Conservation (phyloP, 139 green algal genomes). For the Nannochloris sp. region DNA sequence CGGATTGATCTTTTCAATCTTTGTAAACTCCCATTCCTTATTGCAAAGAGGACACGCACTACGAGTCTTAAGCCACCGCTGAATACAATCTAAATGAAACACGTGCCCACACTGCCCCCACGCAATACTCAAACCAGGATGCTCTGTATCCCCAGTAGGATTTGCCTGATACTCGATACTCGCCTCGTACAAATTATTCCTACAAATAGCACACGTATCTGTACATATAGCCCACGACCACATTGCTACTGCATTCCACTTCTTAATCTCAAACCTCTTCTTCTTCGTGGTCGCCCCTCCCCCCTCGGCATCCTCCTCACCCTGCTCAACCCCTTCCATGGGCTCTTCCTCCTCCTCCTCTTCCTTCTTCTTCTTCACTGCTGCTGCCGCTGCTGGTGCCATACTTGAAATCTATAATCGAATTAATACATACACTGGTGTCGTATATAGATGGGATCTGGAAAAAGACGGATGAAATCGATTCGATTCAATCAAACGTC, state of each 20-base stretch:
- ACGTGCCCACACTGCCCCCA: constrained; percentile 93
- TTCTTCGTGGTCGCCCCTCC: constrained; percentile 30
- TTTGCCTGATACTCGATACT: constrained; percentile 98
- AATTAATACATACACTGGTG: too few species aligned
- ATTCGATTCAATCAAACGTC: too few species aligned
- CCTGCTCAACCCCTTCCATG: constrained; percentile 10
- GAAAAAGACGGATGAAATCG: too few species aligned
- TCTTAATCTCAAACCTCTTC: constrained; percentile 93
- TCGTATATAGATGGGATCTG: too few species aligned
- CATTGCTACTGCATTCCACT: constrained; percentile 96
- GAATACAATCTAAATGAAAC: constrained; percentile 98
- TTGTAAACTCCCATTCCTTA: constrained; percentile 90
- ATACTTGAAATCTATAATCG: too few species aligned
- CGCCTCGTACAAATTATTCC: constrained; percentile 97
- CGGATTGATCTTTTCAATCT: constrained; percentile 61
- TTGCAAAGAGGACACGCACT: constrained; percentile 89
- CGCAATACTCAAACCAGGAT: constrained; percentile 85
- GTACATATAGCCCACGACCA: constrained; percentile 94
- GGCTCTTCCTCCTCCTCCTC: not conserved
- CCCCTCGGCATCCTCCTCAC: constrained; percentile 12
- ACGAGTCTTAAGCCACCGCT: constrained; percentile 92
- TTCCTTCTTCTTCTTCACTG: too few species aligned
- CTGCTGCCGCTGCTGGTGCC: too few species aligned
- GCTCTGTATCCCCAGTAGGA: constrained; percentile 79
- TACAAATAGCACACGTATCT: constrained; percentile 93